Evolutionary conservation across 352 stramenopile genomes (phyloP), one percentile per base, ranked within the genome.

Genomic region (Phytophthora tubulina): DNA sequence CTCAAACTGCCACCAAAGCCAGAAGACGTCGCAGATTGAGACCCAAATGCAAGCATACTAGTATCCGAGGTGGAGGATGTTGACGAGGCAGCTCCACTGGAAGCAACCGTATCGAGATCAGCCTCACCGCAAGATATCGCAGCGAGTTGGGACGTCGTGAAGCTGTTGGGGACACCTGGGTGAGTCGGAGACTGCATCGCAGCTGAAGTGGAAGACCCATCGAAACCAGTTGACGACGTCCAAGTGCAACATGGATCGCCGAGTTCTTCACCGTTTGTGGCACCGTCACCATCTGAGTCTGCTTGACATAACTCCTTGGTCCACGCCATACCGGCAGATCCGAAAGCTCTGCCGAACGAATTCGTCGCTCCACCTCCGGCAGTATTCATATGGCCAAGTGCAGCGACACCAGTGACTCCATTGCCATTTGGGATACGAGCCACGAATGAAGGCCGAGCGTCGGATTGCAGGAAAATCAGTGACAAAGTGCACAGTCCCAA

Each of bases 261-360:
- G 0, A 98, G 77, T 62, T 98, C 93, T 73, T 96, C 76, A 3
- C 93, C 93, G 64, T 98, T 98, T 3, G 87, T 97, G 3, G 82
- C 79, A 2, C 92, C 91, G 55, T 98, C 93, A 8, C 76, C 72
- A 38, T 96, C 89, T 13, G 89, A 89, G 56, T 96, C 89, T 0
- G 53, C 49, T 46, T 92, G 70, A 50, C 89, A 96, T 4, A 96
- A 27, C 21, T 53, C 76, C 2, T 54, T 57, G 2, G 83, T 94
- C 89, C 89, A 96, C 57, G 76, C 56, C 3, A 60, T 54, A 6
- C 75, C 75, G 1, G 63, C 58, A 3, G 69, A 60, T 54, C 72
- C 17, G 62, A 96, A 96, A 0, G 79, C 86, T 32, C 78, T 11
- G 33, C 89, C 89, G 58, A 96, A 96, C 0, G 57, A 67, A 66